These are phyloP conservation scores for Phytopythium chamaehyphon DNA, from an alignment of 352 stramenopile species.

Conservation along the genomic window DNA sequence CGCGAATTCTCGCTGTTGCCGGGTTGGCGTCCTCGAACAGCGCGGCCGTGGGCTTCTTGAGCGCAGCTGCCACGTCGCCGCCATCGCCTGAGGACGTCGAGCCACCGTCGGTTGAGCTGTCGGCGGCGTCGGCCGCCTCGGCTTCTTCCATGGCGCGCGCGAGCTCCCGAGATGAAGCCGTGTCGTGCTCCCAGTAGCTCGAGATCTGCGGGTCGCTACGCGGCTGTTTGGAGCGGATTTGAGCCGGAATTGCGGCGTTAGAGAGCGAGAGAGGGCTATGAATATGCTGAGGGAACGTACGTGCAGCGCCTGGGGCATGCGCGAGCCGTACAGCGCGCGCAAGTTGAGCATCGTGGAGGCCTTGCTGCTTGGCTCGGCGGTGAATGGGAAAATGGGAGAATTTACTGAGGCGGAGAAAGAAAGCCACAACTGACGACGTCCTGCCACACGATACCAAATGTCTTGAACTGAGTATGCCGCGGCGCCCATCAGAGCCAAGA, in stretches of 20 bases:
- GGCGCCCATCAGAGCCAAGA: too few species aligned
- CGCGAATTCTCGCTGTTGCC: slow-evolving; percentile 4
- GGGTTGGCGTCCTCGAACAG: slow-evolving; percentile 16
- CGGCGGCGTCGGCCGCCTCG: slow-evolving; percentile 30
- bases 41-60: slow-evolving; percentile 48
- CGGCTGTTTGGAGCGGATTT: slow-evolving; percentile 25
- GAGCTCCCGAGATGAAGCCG: slow-evolving; percentile 56
- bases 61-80: slow-evolving; percentile 13
- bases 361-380: too few species aligned
- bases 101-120: slow-evolving; percentile 56
- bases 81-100: slow-evolving; percentile 37
- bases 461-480: too few species aligned
- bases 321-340: slow-evolving; percentile 69
- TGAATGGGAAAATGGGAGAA: too few species aligned
- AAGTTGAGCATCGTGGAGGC: slow-evolving; percentile 56
- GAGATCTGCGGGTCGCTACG: slow-evolving; percentile 60
- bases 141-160: slow-evolving; percentile 58
- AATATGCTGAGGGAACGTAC: slow-evolving; percentile 23
- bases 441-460: too few species aligned
- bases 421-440: too few species aligned
- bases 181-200: slow-evolving; percentile 81
- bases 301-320: slow-evolving; percentile 73
- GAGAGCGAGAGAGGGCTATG: too few species aligned
- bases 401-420: too few species aligned
- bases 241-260: too few species aligned